Base-by-base conservation (phyloP, 2,329 filamentous ascomycete species). In the Cryphonectria naterciae region DNA sequence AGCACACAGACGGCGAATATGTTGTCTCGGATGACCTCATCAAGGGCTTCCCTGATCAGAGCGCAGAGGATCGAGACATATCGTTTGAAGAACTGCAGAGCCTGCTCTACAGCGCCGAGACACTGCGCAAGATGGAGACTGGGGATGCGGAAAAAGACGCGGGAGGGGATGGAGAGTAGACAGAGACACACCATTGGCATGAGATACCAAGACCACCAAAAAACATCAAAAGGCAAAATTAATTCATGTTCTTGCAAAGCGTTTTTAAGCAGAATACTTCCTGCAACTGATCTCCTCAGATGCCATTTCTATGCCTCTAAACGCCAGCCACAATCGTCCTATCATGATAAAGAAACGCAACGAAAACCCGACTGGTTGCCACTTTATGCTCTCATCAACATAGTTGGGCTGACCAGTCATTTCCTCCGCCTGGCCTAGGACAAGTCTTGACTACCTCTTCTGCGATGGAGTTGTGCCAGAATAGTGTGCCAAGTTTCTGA, bases 101-200 rank as follows among this genome's bases (percentile, higher is more conserved):
- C 67, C 76, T 87, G 10, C 73, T 87, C 43, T 86, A 86, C 70
- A 83, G 79, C 22, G 81, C 81, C 1, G 85, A 86, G 74, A 82
- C 80, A 54, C 75, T 88, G 74, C 83, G 86, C 63, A 88, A 88
- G 75, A 78, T 82, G 41, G 78, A 78, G 6, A 76, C 72, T 52
- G 80, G 79, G 13, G 81, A 76, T 32, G 41, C 41, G 22, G 62
- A 65, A 52, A 49, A 25, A 17, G 63, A 65, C 10, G 28, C 41
- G 2, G 75, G 71, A n/a, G 72, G 60, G 8, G 73, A 74, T 37
- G 72, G 62, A 43, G 71, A 74, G 19, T 65, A 73, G 56, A 28
- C 56, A 22, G 32, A 39, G 35, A 39, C 7, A 13, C 19, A 13
- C 13, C 32, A 68, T 32, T 43, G 43, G 32, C 39, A 54, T 25